phyloP scores from a whole-genome alignment of 805 yeast genomes.

The Groenewaldozyma salmanticensis region DNA sequence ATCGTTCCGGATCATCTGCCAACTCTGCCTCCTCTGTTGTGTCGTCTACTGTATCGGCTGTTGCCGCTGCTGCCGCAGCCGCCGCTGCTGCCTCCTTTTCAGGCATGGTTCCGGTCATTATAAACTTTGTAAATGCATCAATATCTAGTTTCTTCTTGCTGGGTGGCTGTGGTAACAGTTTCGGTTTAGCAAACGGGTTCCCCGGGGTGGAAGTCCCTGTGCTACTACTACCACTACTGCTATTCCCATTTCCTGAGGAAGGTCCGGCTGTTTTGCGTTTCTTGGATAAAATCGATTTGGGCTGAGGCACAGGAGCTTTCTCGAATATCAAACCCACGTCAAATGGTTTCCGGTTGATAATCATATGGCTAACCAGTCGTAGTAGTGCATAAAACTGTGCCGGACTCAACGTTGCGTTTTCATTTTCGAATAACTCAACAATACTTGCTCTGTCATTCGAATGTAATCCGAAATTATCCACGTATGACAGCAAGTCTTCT shows the following conservation, averaged over 20 bases:
- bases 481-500: conserved; percentile 68
- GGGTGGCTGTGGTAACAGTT: conserved; percentile 3
- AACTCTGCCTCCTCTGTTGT: conserved; percentile 5
- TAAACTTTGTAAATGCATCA: conserved; percentile 76
- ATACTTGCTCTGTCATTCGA: conserved; percentile 36
- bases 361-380: conserved; percentile 66
- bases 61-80: conserved; percentile 2
- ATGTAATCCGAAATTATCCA: conserved; percentile 64
- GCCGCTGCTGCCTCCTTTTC: conserved; percentile 2
- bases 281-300: conserved; percentile 63
- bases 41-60: conserved; percentile 5
- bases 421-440: conserved; percentile 22
- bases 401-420: conserved; percentile 52
- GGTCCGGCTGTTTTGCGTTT: conserved; percentile 36
- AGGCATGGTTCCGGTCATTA: conserved; percentile 73
- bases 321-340: conserved; percentile 28
- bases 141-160: conserved; percentile 48
- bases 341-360: conserved; percentile 39
- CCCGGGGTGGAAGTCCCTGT: conserved; percentile 10
- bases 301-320: conserved; percentile 64
- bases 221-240: conserved; percentile 4
- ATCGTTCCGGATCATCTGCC: not conserved
- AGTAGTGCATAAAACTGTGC: conserved; percentile 87
- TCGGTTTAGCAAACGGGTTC: conserved; percentile 19
- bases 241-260: conserved; percentile 1